phyloP scores from a whole-genome alignment of 2,329 filamentous ascomycete genomes.

The Emmonsia crescens region DNA sequence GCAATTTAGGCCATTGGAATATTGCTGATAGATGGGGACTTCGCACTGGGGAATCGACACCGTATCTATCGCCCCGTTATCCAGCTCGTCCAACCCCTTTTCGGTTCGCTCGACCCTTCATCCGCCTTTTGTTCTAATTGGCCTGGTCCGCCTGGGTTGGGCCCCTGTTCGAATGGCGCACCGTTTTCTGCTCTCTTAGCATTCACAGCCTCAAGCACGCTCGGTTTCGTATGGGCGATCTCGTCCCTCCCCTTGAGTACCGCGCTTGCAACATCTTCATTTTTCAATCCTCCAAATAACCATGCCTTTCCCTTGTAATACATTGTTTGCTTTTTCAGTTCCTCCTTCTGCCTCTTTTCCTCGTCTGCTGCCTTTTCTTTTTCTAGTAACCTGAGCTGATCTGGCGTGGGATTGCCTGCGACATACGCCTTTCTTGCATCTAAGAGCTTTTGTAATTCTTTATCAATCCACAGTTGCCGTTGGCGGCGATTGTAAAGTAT shows the following conservation, averaged over 20 bases:
- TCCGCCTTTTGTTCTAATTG: background rate
- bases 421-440: constrained; percentile 34
- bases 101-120: constrained; percentile 17
- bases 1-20: background rate
- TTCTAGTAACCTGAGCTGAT: constrained; percentile 35
- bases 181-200: constrained; percentile 23
- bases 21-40: background rate
- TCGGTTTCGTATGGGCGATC: constrained; percentile 15
- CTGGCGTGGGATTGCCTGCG: constrained; percentile 28
- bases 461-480: constrained; percentile 50
- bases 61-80: constrained; percentile 25
- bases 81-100: constrained; percentile 32
- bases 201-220: constrained; percentile 26
- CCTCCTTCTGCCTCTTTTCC: constrained; percentile 28
- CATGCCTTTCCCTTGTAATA: constrained; percentile 30
- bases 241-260: constrained; percentile 7
- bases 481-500: constrained; percentile 57
- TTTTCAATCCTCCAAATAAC: constrained; percentile 30
- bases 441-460: constrained; percentile 32
- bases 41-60: background rate
- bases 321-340: constrained; percentile 28
- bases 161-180: constrained; percentile 5
- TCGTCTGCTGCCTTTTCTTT: constrained; percentile 37
- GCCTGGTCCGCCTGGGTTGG: background rate
- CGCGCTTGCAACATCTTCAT: constrained; percentile 19